Evolutionary conservation across 805 yeast species (phyloP).

Genomic region (Suhomyces tanzawaensis): DNA sequence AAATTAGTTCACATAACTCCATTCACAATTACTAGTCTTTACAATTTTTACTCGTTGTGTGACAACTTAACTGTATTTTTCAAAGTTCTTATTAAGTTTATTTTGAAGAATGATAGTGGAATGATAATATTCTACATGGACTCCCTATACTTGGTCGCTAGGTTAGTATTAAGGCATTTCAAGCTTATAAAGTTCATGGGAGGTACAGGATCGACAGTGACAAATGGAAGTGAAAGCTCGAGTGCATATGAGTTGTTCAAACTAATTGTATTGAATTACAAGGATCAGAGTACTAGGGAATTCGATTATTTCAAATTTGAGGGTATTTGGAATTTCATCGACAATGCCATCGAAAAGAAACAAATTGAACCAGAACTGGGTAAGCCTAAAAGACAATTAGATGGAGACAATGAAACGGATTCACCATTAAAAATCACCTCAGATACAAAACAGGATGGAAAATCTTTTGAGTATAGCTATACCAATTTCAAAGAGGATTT

Average conservation of each 20-base stretch:
- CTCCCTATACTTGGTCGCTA: constrained; percentile 33
- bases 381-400: constrained; percentile 1
- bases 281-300: constrained; percentile 34
- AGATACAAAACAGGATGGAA: constrained; percentile 16
- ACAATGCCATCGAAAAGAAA: constrained; percentile 22
- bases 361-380: constrained; percentile 13
- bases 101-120: constrained; percentile 39
- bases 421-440: constrained; percentile 35
- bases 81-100: constrained; percentile 31
- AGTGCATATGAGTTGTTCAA: constrained; percentile 35
- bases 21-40: constrained; percentile 27
- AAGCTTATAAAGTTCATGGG: constrained; percentile 31
- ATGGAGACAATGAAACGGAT: constrained; percentile 13
- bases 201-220: constrained; percentile 20
- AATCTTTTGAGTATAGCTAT: constrained; percentile 11
- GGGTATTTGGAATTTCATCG: constrained; percentile 36
- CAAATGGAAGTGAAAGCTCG: neutral
- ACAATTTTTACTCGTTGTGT: constrained; percentile 34
- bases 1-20: constrained; percentile 37
- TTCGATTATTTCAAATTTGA: constrained; percentile 31
- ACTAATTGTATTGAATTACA: constrained; percentile 30
- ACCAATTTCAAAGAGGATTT: constrained; percentile 29
- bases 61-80: constrained; percentile 42
- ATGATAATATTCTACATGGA: constrained; percentile 43
- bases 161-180: constrained; percentile 30